These are phyloP conservation scores for Dioscorea alata DNA, from an alignment of 106 monocot genomes.

Conservation along the genomic window DNA sequence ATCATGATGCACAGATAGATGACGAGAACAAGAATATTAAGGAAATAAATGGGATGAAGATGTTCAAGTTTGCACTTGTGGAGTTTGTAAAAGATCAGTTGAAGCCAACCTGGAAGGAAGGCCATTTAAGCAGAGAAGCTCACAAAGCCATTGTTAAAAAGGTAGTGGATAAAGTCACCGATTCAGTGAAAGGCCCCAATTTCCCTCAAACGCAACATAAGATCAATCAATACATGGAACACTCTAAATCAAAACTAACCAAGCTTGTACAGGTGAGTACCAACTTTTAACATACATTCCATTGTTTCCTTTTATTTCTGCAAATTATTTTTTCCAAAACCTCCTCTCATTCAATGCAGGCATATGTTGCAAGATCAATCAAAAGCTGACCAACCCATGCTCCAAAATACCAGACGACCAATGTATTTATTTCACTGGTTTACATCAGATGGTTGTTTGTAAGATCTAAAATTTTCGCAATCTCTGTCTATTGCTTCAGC, in stretches of 20 bases:
- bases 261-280: slow-evolving; percentile 48
- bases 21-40: not conserved
- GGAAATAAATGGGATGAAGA: slow-evolving; percentile 26
- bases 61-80: slow-evolving; percentile 48
- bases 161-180: slow-evolving; percentile 51
- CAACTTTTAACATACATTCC: not conserved
- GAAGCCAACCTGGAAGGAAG: slow-evolving; percentile 54
- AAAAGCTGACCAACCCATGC: too few species aligned
- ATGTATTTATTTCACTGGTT: too few species aligned
- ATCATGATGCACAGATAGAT: slow-evolving; percentile 5
- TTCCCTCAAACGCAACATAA: slow-evolving; percentile 34
- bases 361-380: slow-evolving; percentile 24
- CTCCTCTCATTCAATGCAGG: slow-evolving; percentile 17
- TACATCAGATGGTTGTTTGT: too few species aligned
- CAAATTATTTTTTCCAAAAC: not conserved
- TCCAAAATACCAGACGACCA: too few species aligned
- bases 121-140: slow-evolving; percentile 50
- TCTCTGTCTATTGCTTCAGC: too few species aligned
- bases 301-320: not conserved
- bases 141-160: slow-evolving; percentile 65
- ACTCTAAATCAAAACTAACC: slow-evolving; percentile 29
- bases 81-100: slow-evolving; percentile 53
- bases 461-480: too few species aligned
- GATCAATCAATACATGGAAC: slow-evolving; percentile 35
- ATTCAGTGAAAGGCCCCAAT: slow-evolving; percentile 15